Evolutionary conservation across 2,329 filamentous ascomycete genomes (phyloP), one percentile per base, ranked within the genome.

Genomic region (Colletotrichum zoysiae): DNA sequence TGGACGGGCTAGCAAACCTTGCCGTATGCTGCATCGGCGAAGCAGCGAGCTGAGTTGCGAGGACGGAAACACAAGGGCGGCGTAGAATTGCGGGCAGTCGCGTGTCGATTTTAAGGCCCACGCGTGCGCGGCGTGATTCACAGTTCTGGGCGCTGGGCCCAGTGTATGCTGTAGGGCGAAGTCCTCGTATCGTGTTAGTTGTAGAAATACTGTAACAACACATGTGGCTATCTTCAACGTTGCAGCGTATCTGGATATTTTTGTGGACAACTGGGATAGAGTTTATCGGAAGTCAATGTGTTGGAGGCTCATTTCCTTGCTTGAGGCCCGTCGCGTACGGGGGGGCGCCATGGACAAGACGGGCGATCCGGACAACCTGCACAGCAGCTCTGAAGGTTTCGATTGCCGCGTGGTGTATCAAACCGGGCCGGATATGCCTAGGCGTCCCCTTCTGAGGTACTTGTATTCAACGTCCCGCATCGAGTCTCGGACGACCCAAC

Each of bases 221-320:
- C 40, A 42, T 42, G 57, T 67, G 38, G 26, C 50, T 61, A 33
- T 42, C 42, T 70, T 50, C 42, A 38, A 33, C 23, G 33, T 67
- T 61, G 57, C 64, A 62, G 30, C 40, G 42, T 57, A 64, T 67
- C 61, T 57, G 62, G 56, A 18, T n/a, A 44, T 35, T 57, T 64
- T 44, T 35, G 55, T 67, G 50, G 68, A 35, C 56, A 67, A 62
- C 57, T 50, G 48, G 68, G 68, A 67, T 67, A 67, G 55, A 70
- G 56, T 70, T 70, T 57, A 67, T 44, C 40, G 38, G 56, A 62
- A 26, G 5, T 20, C 42, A 30, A 33, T 40, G 40, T 33, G 44
- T 26, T 51, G 63, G 63, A 60, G 40, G 63, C 48, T 67, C 50
- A 26, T 51, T 48, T 70, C 62, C 63, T 42, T 57, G 57, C 42